Evolutionary conservation across 78 protist genomes (phyloP).

Genomic region (Dictyostelium firmibasis): DNA sequence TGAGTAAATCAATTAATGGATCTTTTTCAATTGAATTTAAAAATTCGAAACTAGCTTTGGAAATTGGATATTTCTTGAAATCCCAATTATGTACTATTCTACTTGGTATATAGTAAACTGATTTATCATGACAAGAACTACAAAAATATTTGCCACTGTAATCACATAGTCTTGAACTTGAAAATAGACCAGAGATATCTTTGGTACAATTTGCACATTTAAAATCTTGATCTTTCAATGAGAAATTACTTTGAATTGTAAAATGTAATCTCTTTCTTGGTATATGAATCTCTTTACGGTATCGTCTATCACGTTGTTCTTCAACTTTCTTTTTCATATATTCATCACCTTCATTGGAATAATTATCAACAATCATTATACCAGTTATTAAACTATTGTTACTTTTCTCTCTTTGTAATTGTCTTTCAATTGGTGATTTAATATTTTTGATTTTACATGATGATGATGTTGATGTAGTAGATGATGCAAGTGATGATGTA

Average conservation of each 20-base stretch:
- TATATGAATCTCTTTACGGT: not conserved
- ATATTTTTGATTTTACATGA: not conserved
- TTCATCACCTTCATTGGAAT: not conserved
- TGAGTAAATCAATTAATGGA: conserved; percentile 43
- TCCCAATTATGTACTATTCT: conserved; percentile 46
- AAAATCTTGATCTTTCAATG: conserved; percentile 29
- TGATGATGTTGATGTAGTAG: not conserved
- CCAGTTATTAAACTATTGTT: not conserved
- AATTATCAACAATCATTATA: not conserved
- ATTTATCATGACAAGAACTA: conserved; percentile 31
- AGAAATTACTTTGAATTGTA: not conserved
- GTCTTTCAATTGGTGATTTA: not conserved
- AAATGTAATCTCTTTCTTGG: conserved; percentile 37
- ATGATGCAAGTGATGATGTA: not conserved
- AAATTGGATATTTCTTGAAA: conserved; percentile 16
- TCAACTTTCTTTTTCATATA: not conserved
- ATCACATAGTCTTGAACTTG: conserved; percentile 25
- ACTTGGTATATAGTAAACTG: conserved; percentile 16
- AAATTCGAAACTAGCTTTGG: not conserved
- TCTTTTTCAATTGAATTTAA: conserved; percentile 1
- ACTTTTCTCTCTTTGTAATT: not conserved
- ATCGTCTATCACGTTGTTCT: not conserved
- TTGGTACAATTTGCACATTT: conserved; percentile 11
- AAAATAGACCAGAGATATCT: conserved; percentile 6
- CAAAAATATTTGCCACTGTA: conserved; percentile 61